Evolutionary conservation across 805 yeast genomes (phyloP).

Genomic region (Yarrowia deformans): DNA sequence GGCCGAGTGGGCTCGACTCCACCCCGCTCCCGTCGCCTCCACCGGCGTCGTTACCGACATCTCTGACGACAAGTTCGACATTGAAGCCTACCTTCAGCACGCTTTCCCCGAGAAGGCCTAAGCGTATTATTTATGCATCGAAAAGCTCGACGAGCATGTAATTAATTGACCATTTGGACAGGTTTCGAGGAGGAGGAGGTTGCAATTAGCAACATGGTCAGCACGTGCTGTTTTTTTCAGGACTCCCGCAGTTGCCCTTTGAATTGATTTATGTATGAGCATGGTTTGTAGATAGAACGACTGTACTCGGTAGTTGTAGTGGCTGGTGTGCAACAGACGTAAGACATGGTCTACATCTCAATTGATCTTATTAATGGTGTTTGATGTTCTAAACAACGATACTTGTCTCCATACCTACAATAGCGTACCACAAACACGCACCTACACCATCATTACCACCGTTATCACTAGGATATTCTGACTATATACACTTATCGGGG

Average conservation of each 20-base stretch:
- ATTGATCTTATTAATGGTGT: too few relatives aligned
- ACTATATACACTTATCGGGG: conserved; percentile 39
- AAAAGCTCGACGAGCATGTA: conserved; percentile 40
- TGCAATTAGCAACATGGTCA: too few relatives aligned
- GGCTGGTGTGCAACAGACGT: background rate
- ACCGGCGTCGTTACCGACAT: conserved; percentile 61
- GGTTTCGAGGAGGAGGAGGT: background rate
- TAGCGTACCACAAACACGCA: too few relatives aligned
- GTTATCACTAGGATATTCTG: background rate
- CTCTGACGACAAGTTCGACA: conserved; percentile 90
- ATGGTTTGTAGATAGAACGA: background rate
- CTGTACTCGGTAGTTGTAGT: background rate
- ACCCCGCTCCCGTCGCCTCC: conserved; percentile 48
- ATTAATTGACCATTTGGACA: conserved; percentile 36
- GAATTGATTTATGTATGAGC: conserved; percentile 7
- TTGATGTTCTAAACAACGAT: too few relatives aligned
- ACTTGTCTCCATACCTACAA: too few relatives aligned
- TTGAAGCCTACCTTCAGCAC: conserved; percentile 56
- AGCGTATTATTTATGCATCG: conserved; percentile 36
- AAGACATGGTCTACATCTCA: too few relatives aligned
- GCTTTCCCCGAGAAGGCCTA: conserved; percentile 42
- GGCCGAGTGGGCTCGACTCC: conserved; percentile 79
- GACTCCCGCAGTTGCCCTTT: too few relatives aligned
- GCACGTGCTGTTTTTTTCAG: too few relatives aligned
- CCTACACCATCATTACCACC: background rate